Evolutionary conservation across 176 grass and related monocot genomes (phyloP).

Genomic region (Aegilops bicornis): DNA sequence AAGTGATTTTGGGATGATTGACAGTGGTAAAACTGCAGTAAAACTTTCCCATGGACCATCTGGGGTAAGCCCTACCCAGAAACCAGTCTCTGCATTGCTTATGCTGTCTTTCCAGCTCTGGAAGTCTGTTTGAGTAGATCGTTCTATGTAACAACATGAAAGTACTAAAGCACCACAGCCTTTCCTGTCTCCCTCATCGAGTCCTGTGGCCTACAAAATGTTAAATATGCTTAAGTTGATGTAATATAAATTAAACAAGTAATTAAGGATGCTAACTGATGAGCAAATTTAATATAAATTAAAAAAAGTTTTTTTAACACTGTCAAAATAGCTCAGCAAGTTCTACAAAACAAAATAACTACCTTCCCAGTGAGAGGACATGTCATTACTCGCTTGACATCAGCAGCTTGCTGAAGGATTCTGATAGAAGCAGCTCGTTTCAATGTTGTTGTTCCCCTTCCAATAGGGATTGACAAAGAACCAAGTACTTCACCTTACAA

Average conservation of each 20-base stretch:
- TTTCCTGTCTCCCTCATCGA: constrained; percentile 42
- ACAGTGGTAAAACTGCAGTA: constrained; percentile 70
- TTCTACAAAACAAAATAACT: constrained; percentile 8
- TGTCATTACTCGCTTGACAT: constrained; percentile 48
- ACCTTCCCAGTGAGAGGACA: constrained; percentile 84
- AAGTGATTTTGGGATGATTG: constrained; percentile 78
- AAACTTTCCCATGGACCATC: constrained; percentile 95
- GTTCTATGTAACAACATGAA: constrained; percentile 84
- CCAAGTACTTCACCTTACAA: constrained; percentile 89
- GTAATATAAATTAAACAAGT: neutral
- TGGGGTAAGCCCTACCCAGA: constrained; percentile 78
- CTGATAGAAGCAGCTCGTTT: constrained; percentile 93
- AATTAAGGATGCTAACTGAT: no score
- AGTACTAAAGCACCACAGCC: constrained; percentile 64
- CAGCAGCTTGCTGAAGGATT: constrained; percentile 66
- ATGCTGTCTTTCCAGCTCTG: constrained; percentile 50
- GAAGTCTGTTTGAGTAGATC: constrained; percentile 64
- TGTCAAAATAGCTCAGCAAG: neutral
- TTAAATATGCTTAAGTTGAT: constrained; percentile 18
- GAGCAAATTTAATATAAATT: neutral
- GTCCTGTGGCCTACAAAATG: constrained; percentile 44
- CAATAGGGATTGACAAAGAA: constrained; percentile 82
- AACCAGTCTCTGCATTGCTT: constrained; percentile 64
- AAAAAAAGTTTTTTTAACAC: neutral
- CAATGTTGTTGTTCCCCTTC: constrained; percentile 57